Evolutionary conservation across 345 rosid genomes (phyloP).

Genomic region (Turritis glabra): DNA sequence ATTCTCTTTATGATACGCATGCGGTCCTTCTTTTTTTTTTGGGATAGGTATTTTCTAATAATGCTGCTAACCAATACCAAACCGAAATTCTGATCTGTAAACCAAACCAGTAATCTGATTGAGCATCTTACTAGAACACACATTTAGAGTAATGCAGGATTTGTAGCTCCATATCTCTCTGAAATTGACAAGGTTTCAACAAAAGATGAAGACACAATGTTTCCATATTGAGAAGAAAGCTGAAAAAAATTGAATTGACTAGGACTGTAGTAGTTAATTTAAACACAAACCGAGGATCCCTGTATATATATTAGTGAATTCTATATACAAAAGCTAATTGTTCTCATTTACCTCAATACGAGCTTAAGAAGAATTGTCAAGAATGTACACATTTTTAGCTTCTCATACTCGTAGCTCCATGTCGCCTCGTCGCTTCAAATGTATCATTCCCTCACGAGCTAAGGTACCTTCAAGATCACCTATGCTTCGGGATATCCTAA

Average conservation of each 20-base stretch:
- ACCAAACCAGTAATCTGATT: slow-evolving; percentile 15
- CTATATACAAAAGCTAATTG: slow-evolving; percentile 3
- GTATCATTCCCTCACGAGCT: slow-evolving; percentile 84
- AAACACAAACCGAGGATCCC: too few relatives aligned
- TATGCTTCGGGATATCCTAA: slow-evolving; percentile 78
- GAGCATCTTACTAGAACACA: not conserved
- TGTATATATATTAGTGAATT: too few relatives aligned
- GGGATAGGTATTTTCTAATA: not conserved
- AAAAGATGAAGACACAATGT: not conserved
- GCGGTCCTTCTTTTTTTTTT: not conserved
- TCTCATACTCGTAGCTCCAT: slow-evolving; percentile 20
- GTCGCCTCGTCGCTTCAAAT: slow-evolving; percentile 44
- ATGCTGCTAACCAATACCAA: slow-evolving; percentile 11
- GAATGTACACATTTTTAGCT: slow-evolving; percentile 17
- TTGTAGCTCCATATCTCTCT: not conserved
- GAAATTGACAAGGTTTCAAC: not conserved
- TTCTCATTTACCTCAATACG: slow-evolving; percentile 1
- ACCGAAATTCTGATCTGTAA: not conserved
- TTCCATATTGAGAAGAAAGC: not conserved
- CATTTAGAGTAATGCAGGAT: not conserved
- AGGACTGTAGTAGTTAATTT: not conserved
- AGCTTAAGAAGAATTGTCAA: slow-evolving; percentile 14
- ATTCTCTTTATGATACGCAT: slow-evolving; percentile 6
- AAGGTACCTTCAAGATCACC: slow-evolving; percentile 90
- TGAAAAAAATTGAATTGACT: not conserved